Percentiles rank a stretch among this genome's conserved stretches.
Evolutionary conservation across 371 early-diverging fungal species (phyloP).

Genomic region (Mucor racemosus): DNA sequence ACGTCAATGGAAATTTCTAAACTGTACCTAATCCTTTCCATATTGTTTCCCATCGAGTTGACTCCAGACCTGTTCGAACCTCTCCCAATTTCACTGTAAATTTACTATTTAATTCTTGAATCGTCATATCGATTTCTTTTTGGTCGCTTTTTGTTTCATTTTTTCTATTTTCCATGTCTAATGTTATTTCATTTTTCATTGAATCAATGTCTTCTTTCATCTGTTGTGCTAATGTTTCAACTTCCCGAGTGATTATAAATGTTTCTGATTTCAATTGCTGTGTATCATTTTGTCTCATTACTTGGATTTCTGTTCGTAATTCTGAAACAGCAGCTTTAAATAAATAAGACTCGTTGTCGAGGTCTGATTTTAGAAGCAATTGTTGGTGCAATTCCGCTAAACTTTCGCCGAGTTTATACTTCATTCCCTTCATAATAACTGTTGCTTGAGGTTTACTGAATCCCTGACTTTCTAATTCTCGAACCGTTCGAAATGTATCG

Average conservation of each 20-base stretch:
- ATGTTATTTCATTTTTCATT: conserved; percentile 77
- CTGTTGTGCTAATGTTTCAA: conserved; percentile 72
- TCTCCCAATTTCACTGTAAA: conserved; percentile 75
- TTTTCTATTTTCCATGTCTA: conserved; percentile 84
- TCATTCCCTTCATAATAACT: conserved; percentile 75
- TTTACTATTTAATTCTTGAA: conserved; percentile 81
- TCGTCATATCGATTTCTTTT: conserved; percentile 73
- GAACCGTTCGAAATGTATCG: conserved; percentile 73
- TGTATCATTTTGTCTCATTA: conserved; percentile 82
- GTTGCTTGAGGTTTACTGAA: conserved; percentile 74
- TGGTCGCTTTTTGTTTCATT: conserved; percentile 76
- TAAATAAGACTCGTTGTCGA: conserved; percentile 67
- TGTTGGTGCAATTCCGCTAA: conserved; percentile 26
- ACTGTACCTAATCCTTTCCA: conserved; percentile 63
- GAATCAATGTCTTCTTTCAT: conserved; percentile 71
- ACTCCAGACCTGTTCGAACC: conserved; percentile 81
- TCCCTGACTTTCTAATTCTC: conserved; percentile 65
- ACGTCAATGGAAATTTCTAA: conserved; percentile 1
- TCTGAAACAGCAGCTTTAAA: conserved; percentile 77
- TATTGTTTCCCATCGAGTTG: conserved; percentile 76
- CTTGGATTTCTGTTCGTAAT: conserved; percentile 80
- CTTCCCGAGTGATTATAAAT: conserved; percentile 70
- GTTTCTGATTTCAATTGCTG: conserved; percentile 69
- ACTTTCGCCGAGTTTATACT: conserved; percentile 61
- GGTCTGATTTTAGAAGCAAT: conserved; percentile 47